phyloP scores from a whole-genome alignment of 1,284 basidiomycete species.

The Ceratobasidium sp. region DNA sequence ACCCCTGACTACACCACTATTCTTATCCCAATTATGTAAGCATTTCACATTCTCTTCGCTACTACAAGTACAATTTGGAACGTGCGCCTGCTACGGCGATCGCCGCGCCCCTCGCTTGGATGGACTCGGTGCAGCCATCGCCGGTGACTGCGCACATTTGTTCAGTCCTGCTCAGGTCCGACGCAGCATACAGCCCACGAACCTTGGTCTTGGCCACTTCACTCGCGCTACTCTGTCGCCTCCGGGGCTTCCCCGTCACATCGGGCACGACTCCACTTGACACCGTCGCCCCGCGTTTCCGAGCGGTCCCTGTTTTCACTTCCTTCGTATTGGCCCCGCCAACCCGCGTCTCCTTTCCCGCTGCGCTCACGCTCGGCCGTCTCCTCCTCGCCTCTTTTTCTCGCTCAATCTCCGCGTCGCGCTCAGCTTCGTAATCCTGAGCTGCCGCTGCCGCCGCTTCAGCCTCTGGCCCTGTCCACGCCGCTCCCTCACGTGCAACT shows the following conservation, averaged over 20 bases:
- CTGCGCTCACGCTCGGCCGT: background rate
- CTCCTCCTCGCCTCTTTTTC: conserved; percentile 32
- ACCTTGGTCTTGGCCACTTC: conserved; percentile 15
- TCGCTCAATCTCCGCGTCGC: conserved; percentile 45
- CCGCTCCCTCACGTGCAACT: conserved; percentile 47
- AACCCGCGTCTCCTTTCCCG: background rate
- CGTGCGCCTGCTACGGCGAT: background rate
- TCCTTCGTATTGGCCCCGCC: background rate
- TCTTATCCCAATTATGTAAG: conserved; percentile 12
- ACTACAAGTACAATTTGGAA: conserved; percentile 19
- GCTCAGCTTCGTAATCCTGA: conserved; percentile 44
- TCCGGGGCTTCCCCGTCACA: conserved; percentile 2
- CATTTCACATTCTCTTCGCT: conserved; percentile 4
- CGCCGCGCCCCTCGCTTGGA: conserved; percentile 14
- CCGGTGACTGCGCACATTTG: background rate
- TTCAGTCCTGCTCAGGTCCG: background rate
- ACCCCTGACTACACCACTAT: conserved; percentile 26
- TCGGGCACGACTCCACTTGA: conserved; percentile 17
- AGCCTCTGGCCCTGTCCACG: conserved; percentile 49
- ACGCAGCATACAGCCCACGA: background rate
- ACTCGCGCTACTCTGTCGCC: conserved; percentile 26
- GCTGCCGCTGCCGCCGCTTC: conserved; percentile 41
- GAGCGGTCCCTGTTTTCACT: background rate
- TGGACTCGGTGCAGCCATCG: background rate
- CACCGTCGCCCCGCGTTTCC: conserved; percentile 17